Base-by-base conservation (phyloP, 179 eudicot species). In the Beta macrorhiza region DNA sequence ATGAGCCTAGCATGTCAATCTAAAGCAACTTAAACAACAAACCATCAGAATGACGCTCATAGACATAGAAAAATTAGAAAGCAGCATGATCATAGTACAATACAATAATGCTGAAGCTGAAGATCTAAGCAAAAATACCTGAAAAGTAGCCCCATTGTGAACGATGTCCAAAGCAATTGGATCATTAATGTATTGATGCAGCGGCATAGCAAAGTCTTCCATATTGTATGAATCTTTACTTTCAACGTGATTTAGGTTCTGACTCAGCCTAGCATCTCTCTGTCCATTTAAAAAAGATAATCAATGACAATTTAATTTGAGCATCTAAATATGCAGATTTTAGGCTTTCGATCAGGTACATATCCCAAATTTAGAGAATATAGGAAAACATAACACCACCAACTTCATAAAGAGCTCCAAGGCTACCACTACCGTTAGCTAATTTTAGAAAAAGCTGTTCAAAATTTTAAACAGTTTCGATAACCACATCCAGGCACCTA, bases 131-230 rank as follows among this genome's bases (percentile, higher is more conserved):
- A 67, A 75, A 73, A n/a, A 52, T 11, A 94, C 99, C 99, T 96
- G 99, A 85, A 96, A 96, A 51, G 99, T 92, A 71, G 98, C 99
- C 81, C 99, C 99, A 85, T 96, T 96, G 86, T 94, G 97, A 80
- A 96, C 86, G 77, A 96, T 90, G 79, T 96, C 99, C 76, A 73
- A 86, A 84, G 97, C 94, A 45, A 90, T 84, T 79, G 99, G 97
- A 77, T 91, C 89, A 71, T 85, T 86, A 68, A 93, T 91, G 82
- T 87, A 94, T 52, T 90, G 84, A 78, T 86, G 90, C 77, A 94
- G 86, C 63, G 98, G 98, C 93, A 93, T 94, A 78, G 87, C 90
- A 53, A 89, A 81, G 68, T 90, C 90, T 80, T 82, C 87, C 94
- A 93, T 91, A 84, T 91, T 82, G 79, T 94, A 96, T 5, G 97